Percentiles rank a stretch among this genome's conserved stretches.
phyloP scores from a whole-genome alignment of 2,329 filamentous ascomycete genomes.

The Fusarium ambrosium region DNA sequence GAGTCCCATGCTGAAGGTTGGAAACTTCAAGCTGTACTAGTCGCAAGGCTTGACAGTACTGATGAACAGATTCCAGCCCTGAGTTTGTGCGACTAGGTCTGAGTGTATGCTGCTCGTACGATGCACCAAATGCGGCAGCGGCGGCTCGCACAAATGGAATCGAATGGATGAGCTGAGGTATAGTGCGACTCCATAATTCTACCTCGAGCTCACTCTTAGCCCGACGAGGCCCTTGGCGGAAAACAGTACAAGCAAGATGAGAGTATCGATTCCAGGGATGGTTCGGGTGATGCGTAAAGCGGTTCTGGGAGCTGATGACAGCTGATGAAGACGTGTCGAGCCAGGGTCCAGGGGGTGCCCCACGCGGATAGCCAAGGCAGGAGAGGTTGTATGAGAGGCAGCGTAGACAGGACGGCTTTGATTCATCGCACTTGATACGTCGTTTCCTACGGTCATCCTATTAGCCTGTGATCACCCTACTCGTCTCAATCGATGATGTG shows the following conservation, averaged over 20 bases:
- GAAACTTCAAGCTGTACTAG: constrained; percentile 32
- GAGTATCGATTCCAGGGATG: constrained; percentile 3
- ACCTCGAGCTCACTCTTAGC: constrained; percentile 27
- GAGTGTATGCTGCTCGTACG: constrained; percentile 32
- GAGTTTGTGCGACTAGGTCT: not conserved
- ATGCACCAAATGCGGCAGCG: constrained; percentile 30
- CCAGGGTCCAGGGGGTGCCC: not conserved
- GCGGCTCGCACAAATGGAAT: constrained; percentile 37
- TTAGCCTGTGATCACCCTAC: not conserved
- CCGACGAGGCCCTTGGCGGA: constrained; percentile 29
- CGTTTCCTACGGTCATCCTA: not conserved
- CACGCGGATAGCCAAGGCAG: not conserved
- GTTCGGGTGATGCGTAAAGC: not conserved
- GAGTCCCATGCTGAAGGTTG: not conserved
- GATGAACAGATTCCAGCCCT: constrained; percentile 11
- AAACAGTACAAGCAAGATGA: constrained; percentile 18
- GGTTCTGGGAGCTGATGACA: not conserved
- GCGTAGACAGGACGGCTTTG: not conserved
- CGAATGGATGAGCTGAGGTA: constrained; percentile 30
- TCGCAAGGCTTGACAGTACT: constrained; percentile 24
- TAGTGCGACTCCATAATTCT: constrained; percentile 30
- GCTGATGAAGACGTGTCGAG: not conserved
- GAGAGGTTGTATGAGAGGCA: not conserved
- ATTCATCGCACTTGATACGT: not conserved
- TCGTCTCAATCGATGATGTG: too few relatives aligned